Base-by-base conservation (phyloP, 2,329 filamentous ascomycete genomes). In the Exophiala aquamarina region DNA sequence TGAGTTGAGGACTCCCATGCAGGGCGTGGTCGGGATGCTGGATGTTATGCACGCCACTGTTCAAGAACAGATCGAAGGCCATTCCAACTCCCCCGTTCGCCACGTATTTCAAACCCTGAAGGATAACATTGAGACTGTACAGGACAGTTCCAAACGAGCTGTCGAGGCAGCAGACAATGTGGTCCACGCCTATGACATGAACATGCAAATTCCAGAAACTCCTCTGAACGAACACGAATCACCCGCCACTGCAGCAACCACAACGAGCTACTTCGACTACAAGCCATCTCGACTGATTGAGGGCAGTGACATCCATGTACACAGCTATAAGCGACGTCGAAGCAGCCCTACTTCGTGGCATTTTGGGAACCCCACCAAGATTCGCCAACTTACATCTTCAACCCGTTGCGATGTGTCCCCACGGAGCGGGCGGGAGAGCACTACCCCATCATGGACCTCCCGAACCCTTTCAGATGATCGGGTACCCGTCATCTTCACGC, bases 21-120 rank as follows among this genome's bases (percentile, higher is more conserved):
- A 88, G 64, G 84, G 84, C 33, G 82, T 88, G 5, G 83, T 88
- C 11, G 84, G 84, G 5, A 87, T 87, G 84, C 68, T 88, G 34
- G 84, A 88, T 66, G 82, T 88, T 50, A 87, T 88, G 82, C 82
- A 87, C 66, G 81, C 83, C 3, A 86, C 82, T 2, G 81, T 87
- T 2, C 75, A 84, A 48, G 84, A 87, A 61, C 81, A 81, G 14
- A 75, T 82, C 6, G 75, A 79, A 51, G 73, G 70, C 29, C 74
- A 79, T 50, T 65, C 68, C 8, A 75, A 79, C 49, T 61, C 74
- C 4, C 70, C 69, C 41, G 67, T 79, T 3, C 73, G 76, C 21
- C 66, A 71, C 48, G 72, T 86, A 34, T 82, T 87, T 54, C 73
- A 80, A 48, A 74, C 76, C 18, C 70, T 88, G 42, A 84, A 81